A percentile compares a stretch with the other conserved stretches of the same genome.
phyloP scores from a whole-genome alignment of 257 asterid species.

The Primulina tabacum region DNA sequence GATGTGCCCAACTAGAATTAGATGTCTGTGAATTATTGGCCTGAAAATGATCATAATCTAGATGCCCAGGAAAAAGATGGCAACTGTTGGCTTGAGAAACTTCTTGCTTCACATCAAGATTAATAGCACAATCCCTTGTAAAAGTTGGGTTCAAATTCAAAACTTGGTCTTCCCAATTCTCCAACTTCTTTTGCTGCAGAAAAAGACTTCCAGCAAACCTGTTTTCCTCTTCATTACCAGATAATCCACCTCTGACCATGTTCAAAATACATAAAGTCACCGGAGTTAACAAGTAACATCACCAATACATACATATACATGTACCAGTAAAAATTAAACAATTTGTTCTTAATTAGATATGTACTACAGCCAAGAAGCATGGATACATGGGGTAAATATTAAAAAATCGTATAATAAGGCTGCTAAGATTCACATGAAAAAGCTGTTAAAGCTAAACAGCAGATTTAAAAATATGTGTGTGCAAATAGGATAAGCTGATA shows the following conservation, averaged over 20 bases:
- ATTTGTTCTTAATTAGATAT: neutral
- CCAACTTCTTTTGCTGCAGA: conserved; percentile 60
- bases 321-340: neutral
- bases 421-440: neutral
- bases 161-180: conserved; percentile 70
- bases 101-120: conserved; percentile 57
- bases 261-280: neutral
- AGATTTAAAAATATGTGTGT: neutral
- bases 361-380: neutral
- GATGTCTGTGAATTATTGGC: conserved; percentile 12
- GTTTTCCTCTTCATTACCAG: conserved; percentile 49
- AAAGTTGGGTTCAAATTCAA: conserved; percentile 42
- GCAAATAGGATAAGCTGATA: neutral
- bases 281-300: neutral
- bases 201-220: conserved; percentile 49
- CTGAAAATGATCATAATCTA: conserved; percentile 28
- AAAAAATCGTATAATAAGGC: neutral
- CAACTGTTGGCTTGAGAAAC: conserved; percentile 24
- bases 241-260: conserved; percentile 48
- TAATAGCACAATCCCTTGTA: conserved; percentile 32
- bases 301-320: neutral
- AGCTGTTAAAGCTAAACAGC: neutral
- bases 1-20: conserved; percentile 36
- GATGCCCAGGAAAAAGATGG: conserved; percentile 31
- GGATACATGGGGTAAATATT: neutral